phyloP scores from a whole-genome alignment of 257 asterid genomes.

The Solanum commersonii region DNA sequence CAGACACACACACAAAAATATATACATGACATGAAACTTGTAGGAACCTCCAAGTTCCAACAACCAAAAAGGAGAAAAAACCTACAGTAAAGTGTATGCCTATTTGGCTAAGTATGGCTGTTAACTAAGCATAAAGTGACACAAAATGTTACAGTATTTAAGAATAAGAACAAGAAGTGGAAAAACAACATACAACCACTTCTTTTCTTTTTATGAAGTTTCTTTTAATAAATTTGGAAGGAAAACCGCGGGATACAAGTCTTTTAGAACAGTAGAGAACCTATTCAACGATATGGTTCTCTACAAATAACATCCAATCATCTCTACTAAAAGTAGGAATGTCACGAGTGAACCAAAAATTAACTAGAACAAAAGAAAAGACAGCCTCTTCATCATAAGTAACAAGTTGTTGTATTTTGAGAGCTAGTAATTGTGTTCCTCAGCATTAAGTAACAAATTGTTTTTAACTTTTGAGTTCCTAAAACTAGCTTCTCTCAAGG shows the following conservation, averaged over 20 bases:
- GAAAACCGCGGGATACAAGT: background rate
- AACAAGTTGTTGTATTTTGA: background rate
- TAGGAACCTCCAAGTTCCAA: background rate
- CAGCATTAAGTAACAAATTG: background rate
- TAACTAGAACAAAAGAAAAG: background rate
- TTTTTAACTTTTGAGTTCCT: background rate
- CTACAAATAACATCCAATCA: background rate
- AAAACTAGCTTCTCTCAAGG: background rate
- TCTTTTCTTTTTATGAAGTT: background rate
- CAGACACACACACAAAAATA: background rate
- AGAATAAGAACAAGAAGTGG: background rate
- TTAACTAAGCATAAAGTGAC: background rate
- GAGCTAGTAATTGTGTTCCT: background rate
- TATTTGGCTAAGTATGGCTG: background rate
- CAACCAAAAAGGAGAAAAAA: background rate
- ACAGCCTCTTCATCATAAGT: background rate
- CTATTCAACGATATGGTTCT: background rate
- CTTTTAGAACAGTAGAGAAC: background rate
- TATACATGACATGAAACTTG: background rate
- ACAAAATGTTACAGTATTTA: background rate
- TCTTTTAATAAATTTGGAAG: background rate
- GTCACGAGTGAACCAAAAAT: background rate
- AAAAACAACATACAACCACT: background rate
- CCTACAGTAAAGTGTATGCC: background rate
- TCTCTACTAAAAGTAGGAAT: background rate